These are phyloP conservation scores for Panicum virgatum DNA, from an alignment of 202 grass and related monocot species.

Conservation along the genomic window DNA sequence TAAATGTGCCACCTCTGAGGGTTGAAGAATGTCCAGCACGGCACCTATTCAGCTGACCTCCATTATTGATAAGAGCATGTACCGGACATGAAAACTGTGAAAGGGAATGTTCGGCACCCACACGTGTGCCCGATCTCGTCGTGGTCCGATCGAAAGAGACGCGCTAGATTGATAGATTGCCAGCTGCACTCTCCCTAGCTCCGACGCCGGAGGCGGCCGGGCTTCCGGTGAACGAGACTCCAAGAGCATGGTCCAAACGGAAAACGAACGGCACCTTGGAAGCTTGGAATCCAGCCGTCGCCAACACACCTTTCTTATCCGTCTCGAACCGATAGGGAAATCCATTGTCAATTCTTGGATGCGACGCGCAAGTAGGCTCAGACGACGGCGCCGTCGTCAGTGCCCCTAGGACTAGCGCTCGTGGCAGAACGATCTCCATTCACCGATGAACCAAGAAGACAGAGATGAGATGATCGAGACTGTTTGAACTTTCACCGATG, in stretches of 20 bases:
- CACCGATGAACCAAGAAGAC: background rate
- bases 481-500: background rate
- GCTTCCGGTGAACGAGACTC: background rate
- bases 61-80: constrained; percentile 21
- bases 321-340: background rate
- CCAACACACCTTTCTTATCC: constrained; percentile 24
- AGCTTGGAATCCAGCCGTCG: background rate
- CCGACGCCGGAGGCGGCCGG: background rate
- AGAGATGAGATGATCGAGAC: background rate
- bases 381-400: background rate
- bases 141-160: constrained; percentile 37
- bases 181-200: background rate
- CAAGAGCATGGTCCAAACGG: constrained; percentile 33
- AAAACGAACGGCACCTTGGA: background rate
- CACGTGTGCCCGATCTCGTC: constrained; percentile 33
- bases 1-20: constrained; percentile 8
- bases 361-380: background rate
- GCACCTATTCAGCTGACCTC: background rate
- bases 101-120: constrained; percentile 32
- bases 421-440: constrained; percentile 7
- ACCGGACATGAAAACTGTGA: constrained; percentile 34
- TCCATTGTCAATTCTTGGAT: background rate
- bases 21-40: background rate
- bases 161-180: constrained; percentile 4
- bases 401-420: background rate